Evolutionary conservation across 306 rosid species (phyloP).

Genomic region (Fagus crenata): DNA sequence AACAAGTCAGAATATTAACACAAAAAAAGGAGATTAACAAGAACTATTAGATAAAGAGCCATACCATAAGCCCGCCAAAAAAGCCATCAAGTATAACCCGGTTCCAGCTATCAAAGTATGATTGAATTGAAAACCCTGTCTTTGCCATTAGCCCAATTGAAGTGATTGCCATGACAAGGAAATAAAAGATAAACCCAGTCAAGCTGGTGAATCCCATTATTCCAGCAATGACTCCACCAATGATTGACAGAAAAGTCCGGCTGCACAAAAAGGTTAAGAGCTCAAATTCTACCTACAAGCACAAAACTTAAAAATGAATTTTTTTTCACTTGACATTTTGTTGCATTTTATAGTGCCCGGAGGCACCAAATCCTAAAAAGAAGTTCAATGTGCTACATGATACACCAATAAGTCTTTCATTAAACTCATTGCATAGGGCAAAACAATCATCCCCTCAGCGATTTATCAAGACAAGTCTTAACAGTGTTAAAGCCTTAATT

Average conservation of each 20-base stretch:
- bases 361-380: too few species aligned
- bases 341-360: not conserved
- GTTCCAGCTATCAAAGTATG: constrained; percentile 73
- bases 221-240: constrained; percentile 96
- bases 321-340: not conserved
- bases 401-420: not conserved
- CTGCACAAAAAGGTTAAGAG: constrained; percentile 47
- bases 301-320: not conserved
- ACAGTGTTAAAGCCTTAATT: not conserved
- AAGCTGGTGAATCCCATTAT: constrained; percentile 82
- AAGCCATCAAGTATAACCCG: constrained; percentile 70
- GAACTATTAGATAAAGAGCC: constrained; percentile 5
- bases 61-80: constrained; percentile 73
- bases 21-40: not conserved
- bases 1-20: not conserved
- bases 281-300: not conserved
- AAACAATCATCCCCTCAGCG: not conserved
- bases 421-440: not conserved
- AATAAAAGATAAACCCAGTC: constrained; percentile 73
- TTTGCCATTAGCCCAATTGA: constrained; percentile 69
- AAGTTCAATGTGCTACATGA: too few species aligned
- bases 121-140: constrained; percentile 59
- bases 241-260: constrained; percentile 93
- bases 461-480: not conserved
- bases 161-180: constrained; percentile 75